These are phyloP conservation scores for Pichia sp. DNA, from an alignment of 1,139 yeast genomes.

Conservation along the genomic window DNA sequence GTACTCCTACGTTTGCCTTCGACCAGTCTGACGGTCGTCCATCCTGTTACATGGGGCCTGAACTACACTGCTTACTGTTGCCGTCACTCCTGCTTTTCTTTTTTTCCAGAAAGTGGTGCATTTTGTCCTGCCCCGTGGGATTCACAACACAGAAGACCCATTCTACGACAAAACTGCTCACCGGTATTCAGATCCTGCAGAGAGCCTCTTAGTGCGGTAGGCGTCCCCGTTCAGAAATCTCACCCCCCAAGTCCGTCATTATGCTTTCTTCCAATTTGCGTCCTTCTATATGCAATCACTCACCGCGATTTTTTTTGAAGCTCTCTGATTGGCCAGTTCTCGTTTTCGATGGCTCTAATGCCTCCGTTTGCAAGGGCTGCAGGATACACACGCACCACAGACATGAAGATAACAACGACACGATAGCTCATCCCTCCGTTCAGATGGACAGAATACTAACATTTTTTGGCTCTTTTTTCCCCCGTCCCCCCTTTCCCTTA, in stretches of 20 bases:
- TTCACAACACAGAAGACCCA: no score
- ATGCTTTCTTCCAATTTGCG: neutral
- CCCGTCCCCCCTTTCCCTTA: neutral
- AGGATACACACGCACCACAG: neutral
- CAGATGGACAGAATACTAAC: neutral
- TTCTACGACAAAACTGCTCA: no score
- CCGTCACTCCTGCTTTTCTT: no score
- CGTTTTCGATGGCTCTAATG: neutral
- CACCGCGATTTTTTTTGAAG: constrained; percentile 23
- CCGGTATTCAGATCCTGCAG: no score
- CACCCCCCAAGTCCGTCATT: neutral
- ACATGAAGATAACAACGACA: neutral
- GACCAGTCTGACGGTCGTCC: no score
- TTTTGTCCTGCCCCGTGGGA: no score
- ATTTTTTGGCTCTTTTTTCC: neutral
- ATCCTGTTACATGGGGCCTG: no score
- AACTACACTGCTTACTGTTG: no score
- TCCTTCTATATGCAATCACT: constrained; percentile 5
- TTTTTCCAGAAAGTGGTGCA: no score
- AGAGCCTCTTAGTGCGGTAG: no score
- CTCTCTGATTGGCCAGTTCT: constrained; percentile 24
- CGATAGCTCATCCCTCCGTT: neutral
- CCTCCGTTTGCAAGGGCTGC: neutral
- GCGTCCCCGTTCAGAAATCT: neutral
- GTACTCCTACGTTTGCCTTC: no score